Percentiles rank a stretch among this genome's conserved stretches.
These are phyloP conservation scores for Kodamaea fungicola DNA, from an alignment of 1,139 yeast genomes.

Conservation along the genomic window DNA sequence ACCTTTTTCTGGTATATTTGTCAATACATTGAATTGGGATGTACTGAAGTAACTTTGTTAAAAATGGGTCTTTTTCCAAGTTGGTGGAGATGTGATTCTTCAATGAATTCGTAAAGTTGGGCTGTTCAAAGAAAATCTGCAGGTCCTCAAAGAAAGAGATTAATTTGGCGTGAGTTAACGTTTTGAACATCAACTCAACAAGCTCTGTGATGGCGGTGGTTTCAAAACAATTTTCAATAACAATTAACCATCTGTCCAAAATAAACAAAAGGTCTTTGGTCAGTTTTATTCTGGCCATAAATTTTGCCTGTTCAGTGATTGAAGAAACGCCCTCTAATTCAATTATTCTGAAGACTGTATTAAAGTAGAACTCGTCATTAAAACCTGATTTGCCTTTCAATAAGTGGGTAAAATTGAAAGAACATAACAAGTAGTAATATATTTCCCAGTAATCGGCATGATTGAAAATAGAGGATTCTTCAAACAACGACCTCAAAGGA, in stretches of 20 bases:
- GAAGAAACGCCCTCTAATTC: slow-evolving; percentile 33
- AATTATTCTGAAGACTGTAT: slow-evolving; percentile 43
- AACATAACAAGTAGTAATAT: slow-evolving; percentile 43
- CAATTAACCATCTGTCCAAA: slow-evolving; percentile 55
- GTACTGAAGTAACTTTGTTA: slow-evolving; percentile 6
- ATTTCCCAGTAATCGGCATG: slow-evolving; percentile 39
- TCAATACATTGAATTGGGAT: slow-evolving; percentile 51
- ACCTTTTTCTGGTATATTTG: slow-evolving; percentile 34
- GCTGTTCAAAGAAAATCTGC: slow-evolving; percentile 45
- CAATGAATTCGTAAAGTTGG: slow-evolving; percentile 23
- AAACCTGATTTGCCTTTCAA: slow-evolving; percentile 3
- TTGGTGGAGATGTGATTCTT: slow-evolving; percentile 16
- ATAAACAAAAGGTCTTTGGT: slow-evolving; percentile 17
- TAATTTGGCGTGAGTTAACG: slow-evolving; percentile 10
- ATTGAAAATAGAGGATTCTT: slow-evolving; percentile 11
- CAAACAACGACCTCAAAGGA: slow-evolving; percentile 14
- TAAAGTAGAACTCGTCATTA: slow-evolving; percentile 26
- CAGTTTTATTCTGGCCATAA: slow-evolving; percentile 23
- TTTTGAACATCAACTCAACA: slow-evolving; percentile 12
- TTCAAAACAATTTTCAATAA: slow-evolving; percentile 37
- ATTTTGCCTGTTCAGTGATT: slow-evolving; percentile 14
- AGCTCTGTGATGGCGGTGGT: slow-evolving; percentile 13
- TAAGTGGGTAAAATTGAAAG: slow-evolving; percentile 31
- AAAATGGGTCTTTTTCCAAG: slow-evolving; percentile 2
- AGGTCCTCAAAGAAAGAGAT: slow-evolving; percentile 16